Conservation (phyloP, 768 basidiomycete species). For the Plicaturopsis crispa region DNA sequence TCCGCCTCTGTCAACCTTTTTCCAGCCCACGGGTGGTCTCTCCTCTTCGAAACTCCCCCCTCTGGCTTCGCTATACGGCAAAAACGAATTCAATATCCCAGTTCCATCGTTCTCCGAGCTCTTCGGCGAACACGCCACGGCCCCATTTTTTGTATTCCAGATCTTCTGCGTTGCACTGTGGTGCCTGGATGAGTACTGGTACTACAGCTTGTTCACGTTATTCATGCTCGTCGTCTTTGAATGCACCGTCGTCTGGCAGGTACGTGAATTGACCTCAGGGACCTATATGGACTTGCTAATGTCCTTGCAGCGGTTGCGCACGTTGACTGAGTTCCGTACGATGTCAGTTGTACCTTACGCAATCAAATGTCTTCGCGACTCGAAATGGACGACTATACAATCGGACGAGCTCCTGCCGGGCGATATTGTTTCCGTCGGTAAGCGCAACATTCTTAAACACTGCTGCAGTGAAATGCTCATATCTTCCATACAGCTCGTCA, state of each 20-base stretch:
- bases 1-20: constrained; percentile 64
- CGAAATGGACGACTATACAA: constrained; percentile 72
- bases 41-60: constrained; percentile 35
- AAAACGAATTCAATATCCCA: constrained; percentile 95
- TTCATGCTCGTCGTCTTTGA: constrained; percentile 99
- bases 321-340: constrained; percentile 91
- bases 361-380: constrained; percentile 74
- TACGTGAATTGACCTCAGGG: constrained; percentile 25
- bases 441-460: background rate
- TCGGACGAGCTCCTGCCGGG: constrained; percentile 88
- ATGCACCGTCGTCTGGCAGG: constrained; percentile 99
- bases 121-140: constrained; percentile 93
- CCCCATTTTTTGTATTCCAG: constrained; percentile 99
- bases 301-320: constrained; percentile 69
- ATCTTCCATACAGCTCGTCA: constrained; percentile 40
- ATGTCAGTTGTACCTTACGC: constrained; percentile 93
- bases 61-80: constrained; percentile 68
- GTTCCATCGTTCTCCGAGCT: constrained; percentile 91
- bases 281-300: background rate
- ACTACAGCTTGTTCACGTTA: constrained; percentile 93
- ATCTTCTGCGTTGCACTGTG: constrained; percentile 96
- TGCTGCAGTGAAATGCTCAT: background rate
- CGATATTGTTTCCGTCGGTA: constrained; percentile 51
- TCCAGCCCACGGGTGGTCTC: constrained; percentile 53
- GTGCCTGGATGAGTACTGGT: constrained; percentile 99